phyloP scores from a whole-genome alignment of 345 rosid species.

The Anastatica hierochuntica region DNA sequence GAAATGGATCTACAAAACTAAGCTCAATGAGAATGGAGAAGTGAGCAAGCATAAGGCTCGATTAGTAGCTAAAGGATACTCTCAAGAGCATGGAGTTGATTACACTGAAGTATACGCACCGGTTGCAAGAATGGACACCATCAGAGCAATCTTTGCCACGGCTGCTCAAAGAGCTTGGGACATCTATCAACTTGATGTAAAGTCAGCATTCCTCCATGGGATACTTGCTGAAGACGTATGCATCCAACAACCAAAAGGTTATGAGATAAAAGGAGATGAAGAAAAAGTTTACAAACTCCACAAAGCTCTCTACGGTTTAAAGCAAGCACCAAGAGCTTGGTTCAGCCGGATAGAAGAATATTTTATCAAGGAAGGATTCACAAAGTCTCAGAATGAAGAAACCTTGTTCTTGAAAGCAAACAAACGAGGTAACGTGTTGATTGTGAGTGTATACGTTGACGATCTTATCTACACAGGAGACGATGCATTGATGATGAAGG shows the following conservation, averaged over 20 bases:
- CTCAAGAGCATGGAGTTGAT: not conserved
- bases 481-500: not conserved
- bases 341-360: not conserved
- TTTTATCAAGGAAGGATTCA: not conserved
- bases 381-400: not conserved
- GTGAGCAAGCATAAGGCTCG: not conserved
- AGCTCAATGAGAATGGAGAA: not conserved
- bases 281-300: too few species aligned
- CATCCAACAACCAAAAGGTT: too few species aligned
- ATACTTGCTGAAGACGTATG: not conserved
- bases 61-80: not conserved
- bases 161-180: not conserved
- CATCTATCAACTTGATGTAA: not conserved
- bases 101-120: not conserved
- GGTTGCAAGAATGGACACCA: not conserved
- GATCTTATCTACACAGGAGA: not conserved
- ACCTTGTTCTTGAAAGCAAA: too few species aligned
- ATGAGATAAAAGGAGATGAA: too few species aligned
- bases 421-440: too few species aligned
- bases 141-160: not conserved
- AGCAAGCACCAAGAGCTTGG: not conserved
- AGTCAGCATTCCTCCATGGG: not conserved
- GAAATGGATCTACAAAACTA: not conserved
- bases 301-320: too few species aligned
- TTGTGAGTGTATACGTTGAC: not conserved